Base-by-base conservation (phyloP, 106 monocot genomes). In the Dioscorea alata region DNA sequence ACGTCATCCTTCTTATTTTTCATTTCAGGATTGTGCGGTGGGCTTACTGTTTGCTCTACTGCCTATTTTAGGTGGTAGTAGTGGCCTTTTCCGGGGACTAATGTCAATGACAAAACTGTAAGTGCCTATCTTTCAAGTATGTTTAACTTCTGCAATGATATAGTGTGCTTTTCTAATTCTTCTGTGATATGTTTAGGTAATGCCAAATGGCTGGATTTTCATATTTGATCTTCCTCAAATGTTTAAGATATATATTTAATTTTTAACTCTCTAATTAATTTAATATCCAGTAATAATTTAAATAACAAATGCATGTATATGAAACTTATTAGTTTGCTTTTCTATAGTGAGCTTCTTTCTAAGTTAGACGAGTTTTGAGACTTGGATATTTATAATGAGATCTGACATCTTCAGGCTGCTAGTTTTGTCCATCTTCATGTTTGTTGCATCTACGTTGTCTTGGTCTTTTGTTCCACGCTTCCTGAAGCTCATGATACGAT, bases 11-110 rank as follows among this genome's bases (percentile, higher is more conserved):
- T 34, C 58, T 23, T 57, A 4, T 69, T 28, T 12, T 56, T 71
- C 73, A n/a, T 75, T 79, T 71, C 96, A 97, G 97, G 97, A 99
- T 78, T 99, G 92, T 80, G 97, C 92, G 15, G 92, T 99, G 65
- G 97, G 97, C 50, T 79, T 99, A 65, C 79, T 99, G 34, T 99
- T 99, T 84, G 97, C 97, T 75, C 75, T 99, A 48, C 97, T 99
- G 75, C 92, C 97, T 50, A 81, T 93, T 66, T 73, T 99, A 53
- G 97, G 92, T 59, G 97, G 97, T 63, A 76, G 50, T 24, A 85
- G 87, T 79, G 92, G 97, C 56, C 23, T 99, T 79, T 71, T 87
- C 59, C 73, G 65, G 34, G 97, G 90, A 73, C 71, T 99, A 18
- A 79, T 99, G 74, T 99, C 92, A 17, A 93, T 99, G 81, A 78